Evolutionary conservation across 2,329 filamentous ascomycete species (phyloP), one percentile per base, ranked within the genome.

Genomic region (Plenodomus biglobosus): DNA sequence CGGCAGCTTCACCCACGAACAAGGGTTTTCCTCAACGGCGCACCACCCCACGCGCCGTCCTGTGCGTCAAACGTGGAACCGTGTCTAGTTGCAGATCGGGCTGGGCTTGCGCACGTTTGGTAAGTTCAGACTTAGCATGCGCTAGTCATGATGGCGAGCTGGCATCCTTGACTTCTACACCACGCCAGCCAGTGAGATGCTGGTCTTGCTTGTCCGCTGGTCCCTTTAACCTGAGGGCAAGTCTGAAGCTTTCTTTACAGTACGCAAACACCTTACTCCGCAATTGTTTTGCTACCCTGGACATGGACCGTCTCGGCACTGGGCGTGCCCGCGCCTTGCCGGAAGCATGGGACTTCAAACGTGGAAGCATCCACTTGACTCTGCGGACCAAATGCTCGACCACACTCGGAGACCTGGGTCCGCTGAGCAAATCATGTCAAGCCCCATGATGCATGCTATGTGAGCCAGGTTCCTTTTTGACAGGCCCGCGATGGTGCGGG

Each of bases 71-170:
- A 63, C 62, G 63, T 66, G 60, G 59, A 61, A 55, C 59, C 61
- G 57, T 63, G n/a, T n/a, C n/a, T n/a, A 56, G 60, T 53, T 40
- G 68, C 56, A 69, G 64, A 69, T 71, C 68, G 61, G 51, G 40
- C 52, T 50, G 51, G 55, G 49, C 42, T 50, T 56, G 57, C 58
- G 51, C 52, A 50, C 48, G 48, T 53, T 45, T 55, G 56, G 45
- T 57, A 52, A 54, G 52, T 55, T 58, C 60, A 52, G 52, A 27
- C 21, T 50, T 61, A 58, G 56, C 48, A 53, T 44, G 41, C 42
- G 42, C 53, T 59, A 57, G 52, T 40, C 35, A 37, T 56, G 52
- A 59, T n/a, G 57, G 62, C 61, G 57, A 64, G 55, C 44, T 65
- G 52, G 51, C 49, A 53, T 40, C 52, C 44, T 38, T 46, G 53